phyloP scores from a whole-genome alignment of 2,329 filamentous ascomycete species.

The Alternaria infectoria region DNA sequence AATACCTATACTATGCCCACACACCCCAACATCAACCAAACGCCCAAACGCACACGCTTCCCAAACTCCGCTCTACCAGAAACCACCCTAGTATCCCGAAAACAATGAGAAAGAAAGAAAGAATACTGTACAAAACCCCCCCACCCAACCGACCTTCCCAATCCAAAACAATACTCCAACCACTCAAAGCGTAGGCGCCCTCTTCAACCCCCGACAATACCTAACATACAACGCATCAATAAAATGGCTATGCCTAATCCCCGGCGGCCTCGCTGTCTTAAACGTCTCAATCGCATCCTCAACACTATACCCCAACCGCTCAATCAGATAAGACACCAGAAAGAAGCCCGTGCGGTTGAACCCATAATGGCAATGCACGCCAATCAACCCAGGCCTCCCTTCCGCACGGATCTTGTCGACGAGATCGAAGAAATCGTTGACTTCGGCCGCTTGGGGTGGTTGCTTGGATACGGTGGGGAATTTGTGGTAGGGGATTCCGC shows the following conservation, averaged over 20 bases:
- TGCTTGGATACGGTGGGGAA: constrained; percentile 92
- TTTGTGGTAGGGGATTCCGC: constrained; percentile 68
- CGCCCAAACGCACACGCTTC: constrained; percentile 5
- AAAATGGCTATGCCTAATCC: constrained; percentile 90
- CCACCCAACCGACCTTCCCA: no score
- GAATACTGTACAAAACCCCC: constrained; percentile 3
- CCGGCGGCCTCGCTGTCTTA: constrained; percentile 72
- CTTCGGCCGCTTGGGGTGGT: constrained; percentile 71
- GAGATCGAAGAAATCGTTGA: constrained; percentile 64
- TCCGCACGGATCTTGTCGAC: constrained; percentile 56
- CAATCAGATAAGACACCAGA: constrained; percentile 88
- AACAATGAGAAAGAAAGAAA: background rate
- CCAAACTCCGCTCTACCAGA: background rate
- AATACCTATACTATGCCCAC: background rate
- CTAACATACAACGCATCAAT: constrained; percentile 81
- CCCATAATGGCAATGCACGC: constrained; percentile 93
- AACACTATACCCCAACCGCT: constrained; percentile 73
- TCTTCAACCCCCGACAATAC: constrained; percentile 64
- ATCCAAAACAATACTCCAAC: no score
- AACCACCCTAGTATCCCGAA: background rate
- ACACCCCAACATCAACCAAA: background rate
- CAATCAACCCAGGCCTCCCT: constrained; percentile 60
- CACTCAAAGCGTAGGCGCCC: constrained; percentile 37
- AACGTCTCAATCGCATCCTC: constrained; percentile 83
- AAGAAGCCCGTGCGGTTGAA: constrained; percentile 95